Evolutionary conservation across 2,329 filamentous ascomycete genomes (phyloP).

Genomic region (Cucurbitaria berberidis): DNA sequence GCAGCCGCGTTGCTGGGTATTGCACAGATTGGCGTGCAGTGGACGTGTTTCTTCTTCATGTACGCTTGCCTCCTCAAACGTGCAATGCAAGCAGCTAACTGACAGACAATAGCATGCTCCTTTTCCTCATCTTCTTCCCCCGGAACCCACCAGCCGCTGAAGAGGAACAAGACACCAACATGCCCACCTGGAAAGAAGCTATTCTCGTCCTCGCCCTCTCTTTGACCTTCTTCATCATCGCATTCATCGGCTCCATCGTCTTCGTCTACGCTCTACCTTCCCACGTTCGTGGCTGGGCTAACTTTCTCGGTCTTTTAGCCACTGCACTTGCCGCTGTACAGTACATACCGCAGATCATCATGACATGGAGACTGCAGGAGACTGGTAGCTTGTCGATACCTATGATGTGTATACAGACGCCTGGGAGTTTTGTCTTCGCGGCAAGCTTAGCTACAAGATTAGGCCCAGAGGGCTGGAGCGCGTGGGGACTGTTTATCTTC

Average conservation of each 20-base stretch:
- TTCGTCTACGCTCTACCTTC: slow-evolving; percentile 69
- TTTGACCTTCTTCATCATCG: slow-evolving; percentile 75
- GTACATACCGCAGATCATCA: slow-evolving; percentile 94
- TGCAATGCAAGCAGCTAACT: slow-evolving; percentile 14
- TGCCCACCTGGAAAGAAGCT: slow-evolving; percentile 75
- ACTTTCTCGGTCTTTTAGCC: slow-evolving; percentile 80
- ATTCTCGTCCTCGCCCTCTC: slow-evolving; percentile 75
- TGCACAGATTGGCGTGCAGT: slow-evolving; percentile 88
- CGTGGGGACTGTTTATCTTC: slow-evolving; percentile 89
- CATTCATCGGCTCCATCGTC: slow-evolving; percentile 68
- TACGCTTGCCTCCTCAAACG: slow-evolving; percentile 48
- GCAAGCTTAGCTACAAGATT: slow-evolving; percentile 80
- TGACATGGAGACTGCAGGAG: slow-evolving; percentile 82
- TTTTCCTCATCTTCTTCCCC: slow-evolving; percentile 92
- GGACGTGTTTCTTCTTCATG: slow-evolving; percentile 92
- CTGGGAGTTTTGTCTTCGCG: slow-evolving; percentile 88
- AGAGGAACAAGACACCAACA: slow-evolving; percentile 34
- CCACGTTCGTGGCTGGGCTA: slow-evolving; percentile 79
- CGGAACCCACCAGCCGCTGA: slow-evolving; percentile 43
- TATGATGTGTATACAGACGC: slow-evolving; percentile 98
- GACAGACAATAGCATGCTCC: slow-evolving; percentile 68
- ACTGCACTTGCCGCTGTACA: slow-evolving; percentile 82
- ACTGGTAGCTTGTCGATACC: slow-evolving; percentile 91
- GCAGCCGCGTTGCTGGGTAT: slow-evolving; percentile 86
- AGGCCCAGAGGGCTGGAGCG: slow-evolving; percentile 87